Evolutionary conservation across 2,329 filamentous ascomycete genomes (phyloP).

Genomic region (Nannizzia gypsea): DNA sequence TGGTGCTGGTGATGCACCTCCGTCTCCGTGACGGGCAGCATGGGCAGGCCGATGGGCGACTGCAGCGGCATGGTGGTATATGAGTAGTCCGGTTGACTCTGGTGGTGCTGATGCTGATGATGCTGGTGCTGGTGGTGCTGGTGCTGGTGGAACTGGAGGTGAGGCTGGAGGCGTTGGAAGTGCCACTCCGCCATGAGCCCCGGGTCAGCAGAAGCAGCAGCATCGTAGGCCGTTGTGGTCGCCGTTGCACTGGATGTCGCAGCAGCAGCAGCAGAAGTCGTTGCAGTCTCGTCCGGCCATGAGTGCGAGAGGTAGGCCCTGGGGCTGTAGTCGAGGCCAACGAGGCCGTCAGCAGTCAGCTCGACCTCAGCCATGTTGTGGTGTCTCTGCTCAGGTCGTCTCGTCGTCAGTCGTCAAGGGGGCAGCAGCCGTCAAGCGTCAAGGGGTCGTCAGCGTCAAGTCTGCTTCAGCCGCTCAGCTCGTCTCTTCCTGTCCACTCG

Average conservation of each 20-base stretch:
- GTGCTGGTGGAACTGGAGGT: conserved; percentile 27
- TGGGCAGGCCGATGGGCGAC: conserved; percentile 39
- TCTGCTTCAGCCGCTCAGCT: neutral
- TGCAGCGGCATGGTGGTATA: conserved; percentile 43
- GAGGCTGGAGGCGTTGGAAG: conserved; percentile 31
- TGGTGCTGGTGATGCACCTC: neutral
- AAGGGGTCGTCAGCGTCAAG: neutral
- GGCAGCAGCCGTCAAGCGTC: neutral
- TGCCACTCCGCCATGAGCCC: conserved; percentile 37
- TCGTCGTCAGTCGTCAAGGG: neutral
- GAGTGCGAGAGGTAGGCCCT: conserved; percentile 27
- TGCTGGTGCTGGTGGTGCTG: conserved; percentile 39
- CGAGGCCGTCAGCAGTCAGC: conserved; percentile 35
- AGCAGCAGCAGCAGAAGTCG: conserved; percentile 26
- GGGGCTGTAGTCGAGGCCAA: conserved; percentile 38
- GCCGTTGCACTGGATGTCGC: conserved; percentile 19
- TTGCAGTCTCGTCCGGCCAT: conserved; percentile 4
- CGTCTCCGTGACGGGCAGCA: conserved; percentile 44
- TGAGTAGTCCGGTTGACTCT: conserved; percentile 45
- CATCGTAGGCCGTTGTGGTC: conserved; percentile 28
- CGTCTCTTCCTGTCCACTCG: neutral
- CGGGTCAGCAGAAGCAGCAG: conserved; percentile 32
- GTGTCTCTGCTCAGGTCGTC: conserved; percentile 13
- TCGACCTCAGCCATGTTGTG: conserved; percentile 35
- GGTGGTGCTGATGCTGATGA: conserved; percentile 21